Evolutionary conservation across 768 basidiomycete genomes (phyloP).

Genomic region (Tubosaeta brunneosetosa): DNA sequence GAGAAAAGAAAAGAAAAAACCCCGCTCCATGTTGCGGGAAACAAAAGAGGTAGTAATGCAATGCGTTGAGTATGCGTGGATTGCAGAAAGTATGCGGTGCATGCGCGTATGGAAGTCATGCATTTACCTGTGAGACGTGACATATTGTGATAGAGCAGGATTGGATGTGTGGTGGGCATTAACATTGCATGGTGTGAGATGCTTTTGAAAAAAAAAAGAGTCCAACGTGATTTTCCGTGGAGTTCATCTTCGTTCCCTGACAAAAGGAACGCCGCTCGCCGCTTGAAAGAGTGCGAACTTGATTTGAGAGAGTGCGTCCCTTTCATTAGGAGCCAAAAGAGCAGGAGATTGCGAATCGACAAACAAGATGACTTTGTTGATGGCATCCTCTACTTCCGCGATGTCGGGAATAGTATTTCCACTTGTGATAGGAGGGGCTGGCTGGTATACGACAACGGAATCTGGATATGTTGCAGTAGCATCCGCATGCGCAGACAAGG

Average conservation of each 20-base stretch:
- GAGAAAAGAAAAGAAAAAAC: slow-evolving; percentile 6
- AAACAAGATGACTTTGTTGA: slow-evolving; percentile 51
- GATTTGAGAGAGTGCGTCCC: slow-evolving; percentile 40
- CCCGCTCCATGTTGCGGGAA: slow-evolving; percentile 14
- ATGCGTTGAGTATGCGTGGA: slow-evolving; percentile 23
- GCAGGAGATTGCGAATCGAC: slow-evolving; percentile 39
- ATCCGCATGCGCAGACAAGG: slow-evolving; percentile 26
- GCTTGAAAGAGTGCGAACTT: slow-evolving; percentile 53
- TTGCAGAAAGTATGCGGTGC: slow-evolving; percentile 19
- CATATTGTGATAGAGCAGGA: slow-evolving; percentile 11
- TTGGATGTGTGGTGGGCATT: slow-evolving; percentile 6
- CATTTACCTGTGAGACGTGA: slow-evolving; percentile 21
- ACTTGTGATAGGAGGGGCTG: slow-evolving; percentile 29
- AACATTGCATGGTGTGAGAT: slow-evolving; percentile 11
- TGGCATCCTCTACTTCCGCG: slow-evolving; percentile 49
- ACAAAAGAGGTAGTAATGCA: slow-evolving; percentile 10
- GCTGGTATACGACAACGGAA: slow-evolving; percentile 31
- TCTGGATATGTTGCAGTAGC: slow-evolving; percentile 23
- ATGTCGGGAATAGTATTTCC: slow-evolving; percentile 35
- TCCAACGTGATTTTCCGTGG: neutral
- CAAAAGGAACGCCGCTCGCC: slow-evolving; percentile 35
- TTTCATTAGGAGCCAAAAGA: slow-evolving; percentile 34
- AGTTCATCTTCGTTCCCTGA: slow-evolving; percentile 28
- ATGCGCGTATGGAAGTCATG: slow-evolving; percentile 16
- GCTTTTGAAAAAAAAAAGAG: slow-evolving; percentile 16